phyloP scores from a whole-genome alignment of 257 asterid genomes.

The Penstemon davidsonii region DNA sequence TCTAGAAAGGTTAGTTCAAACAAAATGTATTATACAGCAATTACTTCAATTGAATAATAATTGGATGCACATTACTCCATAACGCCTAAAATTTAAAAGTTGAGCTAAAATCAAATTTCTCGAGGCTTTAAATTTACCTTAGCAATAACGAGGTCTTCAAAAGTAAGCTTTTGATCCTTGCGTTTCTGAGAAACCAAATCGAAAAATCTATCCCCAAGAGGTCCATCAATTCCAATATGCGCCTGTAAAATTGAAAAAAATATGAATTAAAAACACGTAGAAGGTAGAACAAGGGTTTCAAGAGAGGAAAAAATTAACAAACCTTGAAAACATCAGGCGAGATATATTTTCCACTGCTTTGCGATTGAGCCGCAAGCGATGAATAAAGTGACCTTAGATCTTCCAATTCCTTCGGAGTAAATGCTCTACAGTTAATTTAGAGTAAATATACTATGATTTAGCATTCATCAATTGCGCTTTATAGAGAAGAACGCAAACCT shows the following conservation, averaged over 20 bases:
- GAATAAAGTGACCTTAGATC: slow-evolving; percentile 60
- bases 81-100: neutral
- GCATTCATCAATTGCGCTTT: neutral
- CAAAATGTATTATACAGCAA: too few relatives aligned
- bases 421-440: slow-evolving; percentile 52
- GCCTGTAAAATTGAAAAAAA: slow-evolving; percentile 36
- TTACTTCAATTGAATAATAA: too few relatives aligned
- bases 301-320: neutral
- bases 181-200: slow-evolving; percentile 74
- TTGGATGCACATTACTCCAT: too few relatives aligned
- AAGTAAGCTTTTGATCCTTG: slow-evolving; percentile 69
- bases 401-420: slow-evolving; percentile 59
- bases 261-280: neutral
- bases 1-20: too few relatives aligned
- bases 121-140: slow-evolving; percentile 47
- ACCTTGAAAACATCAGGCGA: slow-evolving; percentile 78
- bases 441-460: neutral
- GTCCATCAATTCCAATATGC: slow-evolving; percentile 71
- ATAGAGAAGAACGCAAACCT: slow-evolving; percentile 40
- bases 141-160: slow-evolving; percentile 84
- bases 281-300: neutral
- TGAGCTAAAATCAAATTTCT: neutral
- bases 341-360: slow-evolving; percentile 47
- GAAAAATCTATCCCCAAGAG: slow-evolving; percentile 77
- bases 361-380: slow-evolving; percentile 76